Base-by-base conservation (phyloP, 768 basidiomycete genomes). In the Pisolithus marmoratus region DNA sequence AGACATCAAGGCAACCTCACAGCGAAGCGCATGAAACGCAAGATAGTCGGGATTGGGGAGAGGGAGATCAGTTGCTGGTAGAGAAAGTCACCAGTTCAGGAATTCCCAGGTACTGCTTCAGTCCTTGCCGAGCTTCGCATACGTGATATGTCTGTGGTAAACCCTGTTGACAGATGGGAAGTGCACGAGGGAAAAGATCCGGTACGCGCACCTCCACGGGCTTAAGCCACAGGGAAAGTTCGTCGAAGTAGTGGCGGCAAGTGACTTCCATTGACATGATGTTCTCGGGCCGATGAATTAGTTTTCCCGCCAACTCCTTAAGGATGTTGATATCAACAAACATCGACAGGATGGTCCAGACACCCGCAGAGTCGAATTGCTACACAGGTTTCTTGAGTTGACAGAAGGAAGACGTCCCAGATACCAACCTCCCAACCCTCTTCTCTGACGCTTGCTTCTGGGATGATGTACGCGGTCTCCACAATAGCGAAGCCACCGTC, bases 251-350 rank as follows among this genome's bases (percentile, higher is more conserved):
- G 11, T 14, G 27, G 27, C 23, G 45, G 26, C 45, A 46, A 19
- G 9, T 17, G 6, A 5, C 6, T 12, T 46, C 19, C 51, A 57
- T 37, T 6, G 52, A 58, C n/a, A 60, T 19, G 14, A 55, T 44
- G 46, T 60, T 60, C 29, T 55, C 46, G 24, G 53, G 43, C 31
- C 54, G 59, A 56, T 70, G 65, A 17, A 69, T 58, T 38, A 54
- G 51, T 19, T 45, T 42, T 12, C 63, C 69, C 38, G 63, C 57
- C 42, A 70, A 52, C 45, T 68, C 66, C 24, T 56, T 44, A 17
- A 54, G 24, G 20, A 59, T 26, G 34, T 36, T 29, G n/a, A 45
- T 27, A 38, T 36, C 22, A 31, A 51, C 45, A 51, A 62, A 59
- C 12, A 47, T 41, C 7, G 59, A 43, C n/a, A 69, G 29, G 27